phyloP scores from a whole-genome alignment of 1,139 yeast genomes.

The Debaryomyces subglobosus region DNA sequence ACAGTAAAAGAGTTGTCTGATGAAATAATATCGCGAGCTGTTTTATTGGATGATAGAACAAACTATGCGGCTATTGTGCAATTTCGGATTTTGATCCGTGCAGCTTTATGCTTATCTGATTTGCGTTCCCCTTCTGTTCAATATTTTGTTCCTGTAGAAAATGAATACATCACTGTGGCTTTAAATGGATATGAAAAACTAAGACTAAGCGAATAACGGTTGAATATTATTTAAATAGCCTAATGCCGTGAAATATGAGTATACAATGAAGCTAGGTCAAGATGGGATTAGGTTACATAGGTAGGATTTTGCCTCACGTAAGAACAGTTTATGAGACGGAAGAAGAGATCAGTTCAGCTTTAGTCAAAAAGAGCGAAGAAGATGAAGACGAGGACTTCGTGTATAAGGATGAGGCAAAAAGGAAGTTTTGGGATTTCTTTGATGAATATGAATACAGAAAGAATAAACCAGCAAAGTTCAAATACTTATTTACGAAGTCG shows the following conservation, averaged over 20 bases:
- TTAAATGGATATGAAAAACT: not conserved
- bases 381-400: not conserved
- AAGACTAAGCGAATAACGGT: not conserved
- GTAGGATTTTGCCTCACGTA: not conserved
- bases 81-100: not conserved
- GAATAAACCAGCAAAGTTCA: slow-evolving; percentile 17
- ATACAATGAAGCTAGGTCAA: not conserved
- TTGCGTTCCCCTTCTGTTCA: not conserved
- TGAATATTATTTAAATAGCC: not conserved
- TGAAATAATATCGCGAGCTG: not conserved
- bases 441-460: slow-evolving; percentile 51
- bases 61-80: not conserved
- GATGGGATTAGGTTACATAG: not conserved
- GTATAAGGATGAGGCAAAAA: slow-evolving; percentile 33
- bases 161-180: not conserved
- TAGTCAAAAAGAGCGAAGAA: not conserved
- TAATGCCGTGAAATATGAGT: not conserved
- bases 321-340: not conserved
- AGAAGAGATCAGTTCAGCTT: not conserved
- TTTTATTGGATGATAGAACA: not conserved
- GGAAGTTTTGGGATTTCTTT: slow-evolving; percentile 41
- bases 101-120: not conserved
- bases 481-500: slow-evolving; percentile 25
- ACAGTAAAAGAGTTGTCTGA: not conserved
- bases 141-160: not conserved